These are phyloP conservation scores for Leccinum disarticulatum DNA, from an alignment of 768 basidiomycete genomes.

Conservation along the genomic window DNA sequence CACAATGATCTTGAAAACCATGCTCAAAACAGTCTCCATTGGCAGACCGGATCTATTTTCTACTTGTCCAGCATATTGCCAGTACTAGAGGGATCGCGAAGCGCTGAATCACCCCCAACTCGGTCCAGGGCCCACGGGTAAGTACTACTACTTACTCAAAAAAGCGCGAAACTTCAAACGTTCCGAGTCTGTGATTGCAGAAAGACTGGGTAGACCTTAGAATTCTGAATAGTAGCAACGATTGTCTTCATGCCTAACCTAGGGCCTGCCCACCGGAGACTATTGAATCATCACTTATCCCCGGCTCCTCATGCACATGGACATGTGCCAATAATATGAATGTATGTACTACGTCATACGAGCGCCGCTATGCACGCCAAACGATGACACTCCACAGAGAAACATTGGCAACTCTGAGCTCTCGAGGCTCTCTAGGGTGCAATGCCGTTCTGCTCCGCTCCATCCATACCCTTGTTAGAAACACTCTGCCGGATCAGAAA, in stretches of 20 bases:
- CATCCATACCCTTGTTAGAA: slow-evolving; percentile 34
- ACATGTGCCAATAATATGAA: no score
- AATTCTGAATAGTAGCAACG: no score
- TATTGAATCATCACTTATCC: no score
- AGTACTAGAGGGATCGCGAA: neutral
- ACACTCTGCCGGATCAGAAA: slow-evolving; percentile 33
- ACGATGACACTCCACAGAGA: neutral
- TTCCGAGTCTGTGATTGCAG: no score
- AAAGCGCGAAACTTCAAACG: no score
- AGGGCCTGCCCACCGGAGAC: no score
- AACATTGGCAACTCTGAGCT: neutral
- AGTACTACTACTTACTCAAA: no score
- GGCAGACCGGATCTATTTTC: neutral
- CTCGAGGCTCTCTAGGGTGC: neutral
- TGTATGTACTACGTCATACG: no score
- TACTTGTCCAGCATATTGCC: neutral
- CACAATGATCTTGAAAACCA: neutral
- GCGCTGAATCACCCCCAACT: neutral
- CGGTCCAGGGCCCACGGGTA: no score
- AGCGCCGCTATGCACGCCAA: neutral
- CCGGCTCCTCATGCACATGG: no score
- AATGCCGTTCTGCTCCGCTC: neutral
- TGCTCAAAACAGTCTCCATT: neutral
- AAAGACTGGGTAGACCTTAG: no score
- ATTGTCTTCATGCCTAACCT: no score